Percentiles rank a stretch among this genome's conserved stretches.
These are phyloP conservation scores for Sechiopsis laciniata DNA, from an alignment of 306 rosid genomes.

Conservation along the genomic window DNA sequence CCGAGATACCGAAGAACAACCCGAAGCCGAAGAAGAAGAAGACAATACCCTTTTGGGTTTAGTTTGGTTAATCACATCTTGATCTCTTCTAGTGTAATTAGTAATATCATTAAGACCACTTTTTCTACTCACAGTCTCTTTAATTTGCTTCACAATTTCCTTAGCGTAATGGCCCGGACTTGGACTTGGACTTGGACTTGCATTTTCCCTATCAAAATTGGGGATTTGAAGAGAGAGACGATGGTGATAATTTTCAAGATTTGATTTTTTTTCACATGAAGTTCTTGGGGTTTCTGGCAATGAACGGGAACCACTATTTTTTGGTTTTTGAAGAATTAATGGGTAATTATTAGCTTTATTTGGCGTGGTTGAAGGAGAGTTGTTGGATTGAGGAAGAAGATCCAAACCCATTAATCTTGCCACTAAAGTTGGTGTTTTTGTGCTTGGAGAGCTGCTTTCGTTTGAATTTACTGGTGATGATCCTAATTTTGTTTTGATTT, in stretches of 20 bases:
- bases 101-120: slow-evolving; percentile 62
- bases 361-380: slow-evolving; percentile 1
- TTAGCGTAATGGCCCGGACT: slow-evolving; percentile 44
- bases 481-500: slow-evolving; percentile 51
- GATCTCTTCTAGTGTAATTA: slow-evolving; percentile 35
- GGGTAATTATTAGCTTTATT: slow-evolving; percentile 37
- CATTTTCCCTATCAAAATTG: slow-evolving; percentile 48
- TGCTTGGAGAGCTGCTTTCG: slow-evolving; percentile 63
- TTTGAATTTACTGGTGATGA: slow-evolving; percentile 31
- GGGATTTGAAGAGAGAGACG: slow-evolving; percentile 70
- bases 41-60: slow-evolving; percentile 12
- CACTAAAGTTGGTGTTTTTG: slow-evolving; percentile 83
- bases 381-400: slow-evolving; percentile 50
- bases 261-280: slow-evolving; percentile 61
- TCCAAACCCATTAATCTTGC: slow-evolving; percentile 97
- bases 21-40: not conserved
- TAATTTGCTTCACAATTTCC: slow-evolving; percentile 70
- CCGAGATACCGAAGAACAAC: slow-evolving; percentile 21
- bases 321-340: slow-evolving; percentile 20
- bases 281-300: slow-evolving; percentile 75
- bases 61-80: not conserved
- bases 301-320: slow-evolving; percentile 34
- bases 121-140: slow-evolving; percentile 58
- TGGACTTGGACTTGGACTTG: slow-evolving; percentile 47
- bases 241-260: slow-evolving; percentile 57